Evolutionary conservation across 179 eudicot species (phyloP).

Genomic region (Beta macrorhiza): DNA sequence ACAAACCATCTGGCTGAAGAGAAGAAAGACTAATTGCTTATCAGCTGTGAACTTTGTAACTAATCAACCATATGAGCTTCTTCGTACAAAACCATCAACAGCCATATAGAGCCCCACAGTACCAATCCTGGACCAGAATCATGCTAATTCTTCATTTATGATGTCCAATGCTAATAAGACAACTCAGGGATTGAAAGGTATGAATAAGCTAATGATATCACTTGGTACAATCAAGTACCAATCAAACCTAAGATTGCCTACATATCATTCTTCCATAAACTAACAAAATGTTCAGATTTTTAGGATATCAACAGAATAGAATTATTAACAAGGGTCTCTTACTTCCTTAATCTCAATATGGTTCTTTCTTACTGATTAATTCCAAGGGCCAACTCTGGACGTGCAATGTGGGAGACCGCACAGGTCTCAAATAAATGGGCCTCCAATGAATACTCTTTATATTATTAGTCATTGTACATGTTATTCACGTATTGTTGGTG

Average conservation of each 20-base stretch:
- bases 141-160: constrained; percentile 5
- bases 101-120: not conserved
- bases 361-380: not conserved
- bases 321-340: not conserved
- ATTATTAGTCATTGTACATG: no score
- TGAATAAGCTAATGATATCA: not conserved
- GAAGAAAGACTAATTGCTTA: not conserved
- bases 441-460: no score
- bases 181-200: not conserved
- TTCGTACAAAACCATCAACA: not conserved
- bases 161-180: constrained; percentile 1
- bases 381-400: no score
- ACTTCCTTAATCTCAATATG: not conserved
- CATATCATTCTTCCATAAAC: not conserved
- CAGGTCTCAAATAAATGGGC: no score
- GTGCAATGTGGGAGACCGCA: no score
- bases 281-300: not conserved
- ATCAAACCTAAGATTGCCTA: not conserved
- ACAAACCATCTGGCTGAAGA: not conserved
- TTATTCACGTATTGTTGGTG: no score
- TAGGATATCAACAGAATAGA: not conserved
- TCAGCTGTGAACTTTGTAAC: not conserved
- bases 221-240: not conserved
- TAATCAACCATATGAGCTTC: not conserved
- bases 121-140: not conserved